These are phyloP conservation scores for Cyberlindnera euphorbiae DNA, from an alignment of 805 yeast species.

Conservation along the genomic window DNA sequence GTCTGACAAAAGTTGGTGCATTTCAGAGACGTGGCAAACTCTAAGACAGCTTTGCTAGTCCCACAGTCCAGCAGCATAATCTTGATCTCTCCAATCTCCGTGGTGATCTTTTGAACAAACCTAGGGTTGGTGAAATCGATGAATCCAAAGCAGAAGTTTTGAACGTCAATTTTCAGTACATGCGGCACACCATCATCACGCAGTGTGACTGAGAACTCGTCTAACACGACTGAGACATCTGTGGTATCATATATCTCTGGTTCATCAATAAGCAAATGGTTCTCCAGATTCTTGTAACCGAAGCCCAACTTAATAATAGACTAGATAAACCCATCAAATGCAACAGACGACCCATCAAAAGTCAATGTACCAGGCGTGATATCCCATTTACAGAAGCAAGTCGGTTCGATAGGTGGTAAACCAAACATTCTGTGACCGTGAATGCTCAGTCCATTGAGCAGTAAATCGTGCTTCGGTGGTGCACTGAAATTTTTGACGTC, in stretches of 20 bases:
- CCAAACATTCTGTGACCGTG: conserved; percentile 95
- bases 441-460: conserved; percentile 54
- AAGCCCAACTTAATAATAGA: conserved; percentile 48
- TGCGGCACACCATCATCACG: conserved; percentile 28
- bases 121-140: conserved; percentile 69
- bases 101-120: conserved; percentile 51
- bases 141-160: conserved; percentile 34
- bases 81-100: conserved; percentile 44
- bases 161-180: conserved; percentile 22
- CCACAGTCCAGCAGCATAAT: conserved; percentile 28
- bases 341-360: conserved; percentile 45
- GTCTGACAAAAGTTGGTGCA: conserved; percentile 58
- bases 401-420: conserved; percentile 80
- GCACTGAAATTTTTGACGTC: conserved; percentile 10
- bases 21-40: conserved; percentile 52
- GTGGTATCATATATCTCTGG: conserved; percentile 66
- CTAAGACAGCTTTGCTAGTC: conserved; percentile 29
- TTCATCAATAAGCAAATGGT: conserved; percentile 54
- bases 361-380: conserved; percentile 58
- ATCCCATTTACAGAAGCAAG: conserved; percentile 90
- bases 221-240: conserved; percentile 51
- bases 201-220: conserved; percentile 40
- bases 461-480: conserved; percentile 32
- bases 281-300: conserved; percentile 72
- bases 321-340: conserved; percentile 38